Percentiles rank a stretch among this genome's conserved stretches.
phyloP scores from a whole-genome alignment of 176 grass and related monocot genomes.

The Dactylis glomerata region DNA sequence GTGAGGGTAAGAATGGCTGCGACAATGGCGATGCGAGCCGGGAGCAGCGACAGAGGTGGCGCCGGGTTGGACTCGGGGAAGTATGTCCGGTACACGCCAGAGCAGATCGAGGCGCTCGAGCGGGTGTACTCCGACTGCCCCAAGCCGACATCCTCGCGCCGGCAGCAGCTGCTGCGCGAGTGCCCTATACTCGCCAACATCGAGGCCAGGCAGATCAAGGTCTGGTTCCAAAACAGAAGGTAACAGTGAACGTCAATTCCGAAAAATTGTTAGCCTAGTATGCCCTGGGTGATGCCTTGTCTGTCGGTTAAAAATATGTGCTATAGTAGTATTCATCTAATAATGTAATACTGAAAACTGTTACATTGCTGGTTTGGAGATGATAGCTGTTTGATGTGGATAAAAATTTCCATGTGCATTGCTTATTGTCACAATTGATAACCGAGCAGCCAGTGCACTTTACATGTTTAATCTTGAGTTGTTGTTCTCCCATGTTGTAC shows the following conservation, averaged over 20 bases:
- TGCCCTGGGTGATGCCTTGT: background rate
- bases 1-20: slow-evolving; percentile 50
- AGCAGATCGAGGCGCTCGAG: slow-evolving; percentile 92
- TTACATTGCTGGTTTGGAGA: background rate
- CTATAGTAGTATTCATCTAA: background rate
- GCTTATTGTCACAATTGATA: background rate
- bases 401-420: background rate
- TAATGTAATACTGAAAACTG: background rate
- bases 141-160: slow-evolving; percentile 77
- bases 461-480: background rate
- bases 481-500: background rate
- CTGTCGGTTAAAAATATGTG: background rate
- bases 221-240: slow-evolving; percentile 99
- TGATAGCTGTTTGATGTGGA: background rate
- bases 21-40: slow-evolving; percentile 55
- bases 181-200: slow-evolving; percentile 84
- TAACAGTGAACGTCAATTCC: slow-evolving; percentile 17
- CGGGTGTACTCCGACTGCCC: slow-evolving; percentile 83
- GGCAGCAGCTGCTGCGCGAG: slow-evolving; percentile 86
- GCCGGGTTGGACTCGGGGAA: slow-evolving; percentile 65
- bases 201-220: slow-evolving; percentile 97
- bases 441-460: background rate
- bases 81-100: slow-evolving; percentile 90
- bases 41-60: slow-evolving; percentile 47
- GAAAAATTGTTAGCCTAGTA: background rate